phyloP scores from a whole-genome alignment of 805 yeast genomes.

The Barnettozyma sp. region DNA sequence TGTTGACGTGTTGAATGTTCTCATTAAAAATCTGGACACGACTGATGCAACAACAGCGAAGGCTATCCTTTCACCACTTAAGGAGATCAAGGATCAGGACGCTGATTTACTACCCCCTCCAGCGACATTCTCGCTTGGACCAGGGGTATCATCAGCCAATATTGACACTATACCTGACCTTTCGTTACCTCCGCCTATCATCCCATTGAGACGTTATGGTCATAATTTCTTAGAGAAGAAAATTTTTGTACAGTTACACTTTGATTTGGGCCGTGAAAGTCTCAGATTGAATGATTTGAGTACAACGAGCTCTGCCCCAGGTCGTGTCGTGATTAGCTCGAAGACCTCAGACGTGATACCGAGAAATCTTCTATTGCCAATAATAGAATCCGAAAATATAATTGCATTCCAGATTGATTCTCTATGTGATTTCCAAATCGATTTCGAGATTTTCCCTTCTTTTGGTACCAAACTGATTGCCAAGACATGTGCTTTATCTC shows the following conservation, averaged over 20 bases:
- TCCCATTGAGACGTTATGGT: slow-evolving; percentile 90
- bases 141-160: slow-evolving; percentile 31
- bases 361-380: slow-evolving; percentile 74
- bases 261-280: slow-evolving; percentile 44
- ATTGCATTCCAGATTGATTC: slow-evolving; percentile 81
- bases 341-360: slow-evolving; percentile 76
- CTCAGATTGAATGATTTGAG: slow-evolving; percentile 38
- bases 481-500: slow-evolving; percentile 72
- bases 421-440: slow-evolving; percentile 66
- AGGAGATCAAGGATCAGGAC: slow-evolving; percentile 10
- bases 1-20: slow-evolving; percentile 65
- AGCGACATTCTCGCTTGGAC: slow-evolving; percentile 18
- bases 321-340: slow-evolving; percentile 79
- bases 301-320: slow-evolving; percentile 45
- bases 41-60: slow-evolving; percentile 8
- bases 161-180: slow-evolving; percentile 83
- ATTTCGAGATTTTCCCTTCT: slow-evolving; percentile 87
- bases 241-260: slow-evolving; percentile 70
- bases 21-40: slow-evolving; percentile 35
- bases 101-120: slow-evolving; percentile 15
- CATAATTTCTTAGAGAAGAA: slow-evolving; percentile 92
- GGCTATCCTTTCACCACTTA: slow-evolving; percentile 22
- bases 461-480: slow-evolving; percentile 92
- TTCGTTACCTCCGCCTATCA: slow-evolving; percentile 90
- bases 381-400: slow-evolving; percentile 46